Base-by-base conservation (phyloP, 148 eudicot genomes). In the Chenopodium berlandieri region DNA sequence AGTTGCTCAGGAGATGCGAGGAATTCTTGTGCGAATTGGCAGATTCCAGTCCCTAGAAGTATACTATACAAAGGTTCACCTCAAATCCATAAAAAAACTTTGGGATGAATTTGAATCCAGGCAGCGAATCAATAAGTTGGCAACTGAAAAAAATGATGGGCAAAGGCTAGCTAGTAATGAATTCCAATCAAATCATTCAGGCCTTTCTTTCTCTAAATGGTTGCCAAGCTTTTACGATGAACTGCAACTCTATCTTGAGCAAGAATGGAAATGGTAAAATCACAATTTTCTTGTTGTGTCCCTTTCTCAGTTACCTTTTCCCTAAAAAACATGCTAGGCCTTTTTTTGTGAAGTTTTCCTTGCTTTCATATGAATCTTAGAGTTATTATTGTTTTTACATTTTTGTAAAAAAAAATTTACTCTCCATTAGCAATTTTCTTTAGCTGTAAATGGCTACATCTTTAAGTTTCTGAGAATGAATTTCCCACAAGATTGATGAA, bases 241-340 rank as follows among this genome's bases (percentile, higher is more conserved):
- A 83, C 80, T 96, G 85, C 90, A 92, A 62, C 93, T 92, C 74
- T 94, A 96, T 87, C 93, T 96, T 80, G 99, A 96, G 80, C 98
- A 94, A 88, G 99, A 96, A 87, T 96, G 99, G 99, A 96, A 96
- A 86, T 96, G 99, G 99, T 96, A 90, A 69, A 82, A 47, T 60
- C 47, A 46, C 37, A 48, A 25, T 31, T 66, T 30, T 32, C 16
- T 44, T 48, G 54, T 9, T 48, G 34, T 52, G 37, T 32, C 56
- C 27, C 71, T 62, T 75, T 75, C 19, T 12, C 30, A 62, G n/a
- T 19, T 74, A 22, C 77, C 14, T 25, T 71, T 44, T 22, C 74
- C 9, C 7, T 4, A 74, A 48, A 46, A 73, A 25, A 23, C 50
- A 47, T 20, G 25, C 31, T 23, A 46, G 62, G 37, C 27, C 31